Evolutionary conservation across 371 early-diverging fungal genomes (phyloP), one percentile per base, ranked within the genome.

Genomic region (Amoeboaphelidium protococcarum): DNA sequence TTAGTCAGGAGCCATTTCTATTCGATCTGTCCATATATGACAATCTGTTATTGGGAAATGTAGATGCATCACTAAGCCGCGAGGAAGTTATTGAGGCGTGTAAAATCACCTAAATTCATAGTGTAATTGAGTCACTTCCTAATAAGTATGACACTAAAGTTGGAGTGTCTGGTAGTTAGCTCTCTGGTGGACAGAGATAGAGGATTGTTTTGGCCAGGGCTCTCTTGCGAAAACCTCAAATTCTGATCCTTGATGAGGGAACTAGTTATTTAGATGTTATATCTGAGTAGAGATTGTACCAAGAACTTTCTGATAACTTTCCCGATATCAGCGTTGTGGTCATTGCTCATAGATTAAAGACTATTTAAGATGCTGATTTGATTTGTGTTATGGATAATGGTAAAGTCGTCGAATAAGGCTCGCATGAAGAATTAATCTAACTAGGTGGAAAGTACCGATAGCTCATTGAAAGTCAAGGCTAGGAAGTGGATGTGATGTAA

Each of bases 121-220:
- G 46, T 40, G 47, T 51, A 19, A 52, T 55, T 42, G 44, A 37
- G 26, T 37, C 25, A 0, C 41, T 51, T 20, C 49, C 55, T 23
- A 43, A 61, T 23, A 58, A 61, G 37, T 66, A 62, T 50, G 47
- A 55, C 26, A 62, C 62, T 0, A 40, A 37, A 13, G 52, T 58
- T 41, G 65, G 65, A 1, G 59, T 56, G 41, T 22, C 48, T 20
- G 62, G 61, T 22, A 44, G 41, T 13, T 40, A 43, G 22, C 42
- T 64, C 13, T 55, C 54, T 44, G 62, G 62, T 22, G 64, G 62
- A 23, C 52, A 62, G 37, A 31, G 37, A 10, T 16, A 31, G 16
- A 31, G 37, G 16, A 31, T 31, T 16, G 37, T 16, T 10, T 31
- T 31, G 37, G 37, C 37, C 37, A 31, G 37, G 37, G 37, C 37